A percentile compares a stretch with the other conserved stretches of the same genome.
Evolutionary conservation across 2,329 filamentous ascomycete genomes (phyloP).

Genomic region (Moelleriella libera): DNA sequence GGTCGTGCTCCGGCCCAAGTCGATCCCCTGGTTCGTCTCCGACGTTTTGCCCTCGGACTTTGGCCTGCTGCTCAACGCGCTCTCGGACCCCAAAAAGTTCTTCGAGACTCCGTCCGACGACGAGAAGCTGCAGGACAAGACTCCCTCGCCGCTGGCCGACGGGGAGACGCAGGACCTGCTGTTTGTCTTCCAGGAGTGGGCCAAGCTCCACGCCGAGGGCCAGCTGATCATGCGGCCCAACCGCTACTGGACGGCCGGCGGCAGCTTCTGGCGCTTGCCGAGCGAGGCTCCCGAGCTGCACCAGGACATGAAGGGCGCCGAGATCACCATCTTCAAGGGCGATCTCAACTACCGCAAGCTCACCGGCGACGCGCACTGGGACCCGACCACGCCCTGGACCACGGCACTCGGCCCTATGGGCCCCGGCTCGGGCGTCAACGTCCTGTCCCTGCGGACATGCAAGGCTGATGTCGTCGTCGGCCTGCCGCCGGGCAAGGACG

Average conservation of each 20-base stretch:
- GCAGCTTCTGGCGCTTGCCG: slow-evolving; percentile 82
- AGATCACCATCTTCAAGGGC: slow-evolving; percentile 92
- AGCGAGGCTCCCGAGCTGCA: slow-evolving; percentile 50
- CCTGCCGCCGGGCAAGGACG: slow-evolving; percentile 67
- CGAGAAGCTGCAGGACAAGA: slow-evolving; percentile 39
- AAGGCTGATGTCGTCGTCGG: slow-evolving; percentile 95
- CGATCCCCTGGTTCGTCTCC: slow-evolving; percentile 95
- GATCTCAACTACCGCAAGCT: slow-evolving; percentile 95
- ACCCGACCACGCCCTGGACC: slow-evolving; percentile 72
- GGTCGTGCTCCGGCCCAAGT: slow-evolving; percentile 83
- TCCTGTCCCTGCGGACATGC: slow-evolving; percentile 80
- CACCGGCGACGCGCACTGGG: slow-evolving; percentile 70
- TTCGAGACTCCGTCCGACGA: slow-evolving; percentile 66
- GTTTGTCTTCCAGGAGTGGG: slow-evolving; percentile 77
- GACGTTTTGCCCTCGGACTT: slow-evolving; percentile 87
- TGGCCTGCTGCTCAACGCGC: slow-evolving; percentile 58
- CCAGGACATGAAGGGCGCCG: slow-evolving; percentile 66
- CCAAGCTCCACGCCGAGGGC: slow-evolving; percentile 64
- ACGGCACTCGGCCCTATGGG: slow-evolving; percentile 79
- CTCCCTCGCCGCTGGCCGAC: slow-evolving; percentile 47
- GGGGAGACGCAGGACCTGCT: slow-evolving; percentile 52
- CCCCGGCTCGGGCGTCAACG: slow-evolving; percentile 64
- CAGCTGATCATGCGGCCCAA: slow-evolving; percentile 74
- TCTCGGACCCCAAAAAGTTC: slow-evolving; percentile 65
- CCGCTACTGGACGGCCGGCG: slow-evolving; percentile 78